Evolutionary conservation across 2,329 filamentous ascomycete genomes (phyloP).

Genomic region (Apiospora arundinis): DNA sequence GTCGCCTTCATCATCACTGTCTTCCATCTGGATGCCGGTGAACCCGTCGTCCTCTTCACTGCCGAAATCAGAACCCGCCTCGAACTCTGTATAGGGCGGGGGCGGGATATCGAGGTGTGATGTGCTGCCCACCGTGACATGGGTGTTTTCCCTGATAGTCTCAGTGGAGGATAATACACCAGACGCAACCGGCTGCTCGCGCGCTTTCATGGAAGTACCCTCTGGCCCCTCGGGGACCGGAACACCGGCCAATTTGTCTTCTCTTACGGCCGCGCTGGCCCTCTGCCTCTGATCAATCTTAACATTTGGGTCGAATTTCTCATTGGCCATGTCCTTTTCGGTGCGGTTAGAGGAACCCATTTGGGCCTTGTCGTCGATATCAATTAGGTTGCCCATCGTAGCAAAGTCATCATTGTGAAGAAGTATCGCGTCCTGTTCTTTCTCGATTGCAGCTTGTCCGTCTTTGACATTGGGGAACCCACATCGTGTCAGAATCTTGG

Average conservation of each 20-base stretch:
- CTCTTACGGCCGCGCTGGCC: neutral
- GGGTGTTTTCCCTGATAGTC: neutral
- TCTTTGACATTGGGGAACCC: constrained; percentile 56
- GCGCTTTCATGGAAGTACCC: neutral
- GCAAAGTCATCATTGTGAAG: constrained; percentile 41
- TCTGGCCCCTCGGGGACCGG: neutral
- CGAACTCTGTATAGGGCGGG: constrained; percentile 30
- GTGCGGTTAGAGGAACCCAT: constrained; percentile 30
- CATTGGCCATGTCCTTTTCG: constrained; percentile 31
- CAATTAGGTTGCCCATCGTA: constrained; percentile 47
- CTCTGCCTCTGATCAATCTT: constrained; percentile 26
- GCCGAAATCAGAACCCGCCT: neutral
- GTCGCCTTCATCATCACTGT: constrained; percentile 43
- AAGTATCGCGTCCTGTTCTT: constrained; percentile 49
- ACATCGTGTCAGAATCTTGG: constrained; percentile 58
- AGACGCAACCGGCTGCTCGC: neutral
- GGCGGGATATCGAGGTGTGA: constrained; percentile 27
- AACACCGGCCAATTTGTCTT: neutral
- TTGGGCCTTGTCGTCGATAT: constrained; percentile 45
- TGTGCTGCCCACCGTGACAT: neutral
- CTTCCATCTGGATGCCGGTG: constrained; percentile 45
- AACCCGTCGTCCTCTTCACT: constrained; percentile 44
- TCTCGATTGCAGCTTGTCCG: constrained; percentile 53
- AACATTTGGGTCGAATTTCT: constrained; percentile 37
- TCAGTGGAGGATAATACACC: constrained; percentile 7